Percentiles rank a stretch among this genome's conserved stretches.
phyloP scores from a whole-genome alignment of 768 basidiomycete species.

The Tylopilus subfusipes region DNA sequence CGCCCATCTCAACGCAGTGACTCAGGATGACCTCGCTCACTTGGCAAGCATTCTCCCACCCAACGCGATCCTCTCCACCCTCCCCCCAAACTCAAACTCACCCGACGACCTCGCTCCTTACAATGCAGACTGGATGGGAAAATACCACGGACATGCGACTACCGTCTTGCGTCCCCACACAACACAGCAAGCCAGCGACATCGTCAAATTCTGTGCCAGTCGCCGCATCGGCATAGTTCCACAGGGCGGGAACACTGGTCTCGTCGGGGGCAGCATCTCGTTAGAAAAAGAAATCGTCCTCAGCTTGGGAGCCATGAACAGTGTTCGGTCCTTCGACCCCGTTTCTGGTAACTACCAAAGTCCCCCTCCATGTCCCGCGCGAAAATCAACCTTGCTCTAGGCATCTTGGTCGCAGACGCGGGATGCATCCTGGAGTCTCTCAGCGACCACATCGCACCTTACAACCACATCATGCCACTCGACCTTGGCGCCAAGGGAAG shows the following conservation, averaged over 20 bases:
- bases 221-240: conserved; percentile 87
- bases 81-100: conserved; percentile 46
- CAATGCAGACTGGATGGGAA: conserved; percentile 96
- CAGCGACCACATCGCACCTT: conserved; percentile 78
- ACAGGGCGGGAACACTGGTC: conserved; percentile 97
- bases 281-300: conserved; percentile 84
- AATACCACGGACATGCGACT: conserved; percentile 80
- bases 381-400: conserved; percentile 37
- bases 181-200: conserved; percentile 81
- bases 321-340: conserved; percentile 78
- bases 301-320: conserved; percentile 77
- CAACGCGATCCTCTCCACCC: conserved; percentile 64
- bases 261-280: conserved; percentile 94
- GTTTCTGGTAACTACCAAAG: conserved; percentile 57
- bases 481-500: conserved; percentile 96
- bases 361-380: conserved; percentile 2
- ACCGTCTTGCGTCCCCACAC: conserved; percentile 89
- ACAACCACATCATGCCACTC: conserved; percentile 94
- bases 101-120: conserved; percentile 67
- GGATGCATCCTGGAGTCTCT: conserved; percentile 90
- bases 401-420: conserved; percentile 88
- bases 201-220: conserved; percentile 83
- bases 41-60: conserved; percentile 64
- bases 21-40: conserved; percentile 57
- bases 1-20: conserved; percentile 45